Evolutionary conservation across 148 eudicot species (phyloP), one percentile per base, ranked within the genome.

Genomic region (Cornus florida): DNA sequence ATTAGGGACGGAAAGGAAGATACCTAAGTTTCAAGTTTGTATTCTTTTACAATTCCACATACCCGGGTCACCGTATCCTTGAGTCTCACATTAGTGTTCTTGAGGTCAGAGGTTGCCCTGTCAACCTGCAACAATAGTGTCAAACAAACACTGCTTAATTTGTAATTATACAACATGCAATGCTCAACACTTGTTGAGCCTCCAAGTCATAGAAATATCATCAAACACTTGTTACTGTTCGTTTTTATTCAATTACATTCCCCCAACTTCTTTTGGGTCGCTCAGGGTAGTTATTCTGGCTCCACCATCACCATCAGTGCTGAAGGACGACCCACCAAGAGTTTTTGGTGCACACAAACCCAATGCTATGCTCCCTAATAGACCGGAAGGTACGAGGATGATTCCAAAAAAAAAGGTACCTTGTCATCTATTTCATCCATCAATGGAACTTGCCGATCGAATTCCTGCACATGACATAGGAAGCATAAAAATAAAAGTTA

Each of bases 351-450:
- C 6, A 57, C 20, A 2, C 66, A 20, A 6, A 20, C 24, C 5
- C 23, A 62, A 62, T 62, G 66, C 23, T 20, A 62, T 20, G 22
- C 66, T 62, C 66, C 17, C 19, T 57, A 19, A 57, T 13, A 57
- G 62, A 16, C 38, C 62, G 2, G 62, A 13, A 62, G 23, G 24
- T 2, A 19, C 1, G 14, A 53, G 17, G 59, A 16, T 14, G 17
- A 53, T 16, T 8, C 7, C 7, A 60, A 60, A 35, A 10, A 22
- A 23, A 17, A 66, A 2, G 43, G 23, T 78, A 91, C 94, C 91
- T 90, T 90, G 33, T 81, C 85, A 71, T 89, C 88, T 50, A 89
- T 89, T 81, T 91, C 94, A 74, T 89, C 91, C 90, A 90, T 79
- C 23, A 90, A 69, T 2, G 88, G 90, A 35, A 74, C 88, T 86